Percentiles rank a stretch among this genome's conserved stretches.
Conservation (phyloP, 768 basidiomycete genomes). For the Ramaria sp. region DNA sequence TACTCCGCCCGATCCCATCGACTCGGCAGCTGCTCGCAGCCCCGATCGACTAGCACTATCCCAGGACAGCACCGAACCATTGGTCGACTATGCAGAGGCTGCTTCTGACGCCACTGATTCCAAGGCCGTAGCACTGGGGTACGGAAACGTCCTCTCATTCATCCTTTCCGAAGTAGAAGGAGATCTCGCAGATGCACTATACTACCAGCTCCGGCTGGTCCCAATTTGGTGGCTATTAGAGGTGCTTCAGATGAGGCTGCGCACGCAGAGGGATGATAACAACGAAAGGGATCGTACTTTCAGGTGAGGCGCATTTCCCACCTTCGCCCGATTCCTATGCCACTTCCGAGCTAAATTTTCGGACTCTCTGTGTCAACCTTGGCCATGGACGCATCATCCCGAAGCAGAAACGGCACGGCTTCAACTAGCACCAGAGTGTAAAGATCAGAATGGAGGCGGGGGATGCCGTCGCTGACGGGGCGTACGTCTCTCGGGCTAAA, state of each 20-base stretch:
- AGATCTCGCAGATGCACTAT: constrained; percentile 50
- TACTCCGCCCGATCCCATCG: no score
- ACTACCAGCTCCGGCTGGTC: constrained; percentile 45
- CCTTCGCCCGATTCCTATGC: not conserved
- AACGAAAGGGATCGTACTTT: not conserved
- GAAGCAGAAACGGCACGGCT: constrained; percentile 21
- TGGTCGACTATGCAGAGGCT: not conserved
- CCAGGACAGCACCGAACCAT: not conserved
- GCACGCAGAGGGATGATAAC: constrained; percentile 14
- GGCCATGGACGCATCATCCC: constrained; percentile 3
- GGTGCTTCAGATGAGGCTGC: constrained; percentile 27
- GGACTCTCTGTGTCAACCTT: constrained; percentile 4
- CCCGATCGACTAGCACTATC: no score
- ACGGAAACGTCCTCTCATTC: constrained; percentile 14
- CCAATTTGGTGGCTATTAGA: constrained; percentile 62
- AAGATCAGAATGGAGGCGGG: constrained; percentile 19
- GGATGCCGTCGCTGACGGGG: not conserved
- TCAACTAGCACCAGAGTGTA: constrained; percentile 39
- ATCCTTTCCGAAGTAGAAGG: constrained; percentile 45
- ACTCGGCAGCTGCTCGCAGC: no score
- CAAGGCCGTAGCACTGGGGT: constrained; percentile 13
- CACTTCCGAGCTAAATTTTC: not conserved
- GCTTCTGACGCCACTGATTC: constrained; percentile 5
- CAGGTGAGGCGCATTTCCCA: not conserved
- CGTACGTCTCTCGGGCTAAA: constrained; percentile 22